Evolutionary conservation across 176 grass and related monocot species (phyloP).

Genomic region (Tuctoria greenei): DNA sequence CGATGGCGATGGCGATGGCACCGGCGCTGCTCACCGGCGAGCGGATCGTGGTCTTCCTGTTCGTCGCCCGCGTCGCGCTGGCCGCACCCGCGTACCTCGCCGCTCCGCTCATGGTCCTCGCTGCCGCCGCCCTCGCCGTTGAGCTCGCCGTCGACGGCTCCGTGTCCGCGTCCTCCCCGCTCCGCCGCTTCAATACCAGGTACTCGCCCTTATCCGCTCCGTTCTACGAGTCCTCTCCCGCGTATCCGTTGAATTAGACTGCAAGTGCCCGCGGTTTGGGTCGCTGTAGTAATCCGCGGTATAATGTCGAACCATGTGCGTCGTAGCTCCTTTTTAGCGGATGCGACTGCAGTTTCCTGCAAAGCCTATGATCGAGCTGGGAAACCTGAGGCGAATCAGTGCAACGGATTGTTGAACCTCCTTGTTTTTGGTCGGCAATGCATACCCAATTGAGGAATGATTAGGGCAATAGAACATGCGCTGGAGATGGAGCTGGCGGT

Average conservation of each 20-base stretch:
- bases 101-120: slow-evolving; percentile 50
- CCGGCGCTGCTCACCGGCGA: slow-evolving; percentile 55
- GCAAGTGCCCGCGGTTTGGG: background rate
- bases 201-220: background rate
- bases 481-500: background rate
- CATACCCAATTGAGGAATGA: background rate
- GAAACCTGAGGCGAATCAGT: background rate
- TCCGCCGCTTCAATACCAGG: slow-evolving; percentile 72
- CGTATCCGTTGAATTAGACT: background rate
- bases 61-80: slow-evolving; percentile 67
- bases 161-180: slow-evolving; percentile 1
- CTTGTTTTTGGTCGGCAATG: background rate
- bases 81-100: slow-evolving; percentile 55
- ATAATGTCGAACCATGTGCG: background rate
- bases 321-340: background rate
- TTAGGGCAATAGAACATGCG: background rate
- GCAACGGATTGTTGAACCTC: background rate
- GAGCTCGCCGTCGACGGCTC: slow-evolving; percentile 66
- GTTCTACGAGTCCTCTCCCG: too few species aligned
- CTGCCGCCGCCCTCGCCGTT: slow-evolving; percentile 48
- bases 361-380: background rate
- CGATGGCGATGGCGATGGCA: background rate
- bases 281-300: background rate
- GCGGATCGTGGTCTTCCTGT: slow-evolving; percentile 76
- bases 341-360: background rate